Evolutionary conservation across 345 rosid genomes (phyloP).

Genomic region (Ceriops decandra): DNA sequence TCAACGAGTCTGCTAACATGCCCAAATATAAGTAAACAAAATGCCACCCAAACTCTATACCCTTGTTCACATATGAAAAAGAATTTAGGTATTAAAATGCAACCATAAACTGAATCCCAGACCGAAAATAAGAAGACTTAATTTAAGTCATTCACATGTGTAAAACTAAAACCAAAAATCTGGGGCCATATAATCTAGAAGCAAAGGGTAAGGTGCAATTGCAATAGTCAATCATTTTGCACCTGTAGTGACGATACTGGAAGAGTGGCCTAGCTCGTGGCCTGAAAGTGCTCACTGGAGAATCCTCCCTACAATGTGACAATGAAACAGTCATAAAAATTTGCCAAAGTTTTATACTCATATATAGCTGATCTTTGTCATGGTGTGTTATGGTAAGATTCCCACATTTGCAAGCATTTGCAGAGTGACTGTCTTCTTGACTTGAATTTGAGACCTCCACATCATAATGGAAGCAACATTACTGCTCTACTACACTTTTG

Average conservation of each 20-base stretch:
- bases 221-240: conserved; percentile 16
- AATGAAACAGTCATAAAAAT: conserved; percentile 13
- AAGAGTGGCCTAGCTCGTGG: conserved; percentile 91
- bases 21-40: conserved; percentile 5
- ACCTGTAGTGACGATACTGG: conserved; percentile 99
- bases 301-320: conserved; percentile 71
- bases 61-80: background rate
- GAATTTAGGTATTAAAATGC: background rate
- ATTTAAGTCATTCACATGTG: too few species aligned
- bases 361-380: too few species aligned
- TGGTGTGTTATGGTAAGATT: too few species aligned
- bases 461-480: too few species aligned
- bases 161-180: background rate
- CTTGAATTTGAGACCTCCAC: too few species aligned
- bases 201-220: conserved; percentile 2
- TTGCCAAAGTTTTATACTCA: background rate
- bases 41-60: conserved; percentile 8
- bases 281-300: conserved; percentile 82
- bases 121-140: too few species aligned
- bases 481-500: too few species aligned
- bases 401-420: too few species aligned
- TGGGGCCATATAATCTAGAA: background rate
- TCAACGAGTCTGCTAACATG: background rate
- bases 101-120: too few species aligned
- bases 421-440: too few species aligned